Evolutionary conservation across 805 yeast species (phyloP), one percentile per base, ranked within the genome.

Genomic region (Kodamaea hsintzibuensis): DNA sequence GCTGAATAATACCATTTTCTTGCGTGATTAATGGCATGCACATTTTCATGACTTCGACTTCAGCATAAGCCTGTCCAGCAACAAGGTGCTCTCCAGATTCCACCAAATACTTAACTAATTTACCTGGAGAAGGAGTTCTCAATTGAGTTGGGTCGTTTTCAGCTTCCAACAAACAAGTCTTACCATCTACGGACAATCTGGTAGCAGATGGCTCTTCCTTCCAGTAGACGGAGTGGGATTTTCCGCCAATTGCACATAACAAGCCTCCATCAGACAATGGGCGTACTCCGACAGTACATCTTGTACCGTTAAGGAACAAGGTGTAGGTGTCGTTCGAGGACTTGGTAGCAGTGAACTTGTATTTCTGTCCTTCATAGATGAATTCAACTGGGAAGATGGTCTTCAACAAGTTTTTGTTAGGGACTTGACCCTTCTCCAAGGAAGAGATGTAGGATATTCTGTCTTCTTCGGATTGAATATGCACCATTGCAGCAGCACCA

Each of bases 11-110:
- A 81, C 99, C 99, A 65, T 89, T 88, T 71, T 93, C 99, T 71
- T 86, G 90, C 17, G 98, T 93, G 66, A 92, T 77, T 64, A 95
- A 81, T 49, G 99, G 98, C 98, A 95, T 95, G 74, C 92, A 91
- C 99, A 95, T 95, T 75, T 95, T 95, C 99, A 95, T 95, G 61
- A 95, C 99, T 77, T 95, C 99, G 54, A 95, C 97, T 77, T 95
- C 99, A 42, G 99, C 99, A 67, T 84, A 96, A 46, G 98, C 86
- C 75, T 93, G 96, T 57, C 98, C 98, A 56, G 95, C 85, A 50
- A 73, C 74, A 63, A 95, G 82, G 66, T 93, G 98, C 59, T 93
- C 99, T 61, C 99, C 99, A 63, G 86, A 88, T 68, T 96, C 98
- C 57, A 95, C 96, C 62, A 95, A 78, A 70, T 85, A 95, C 69